Percentiles rank a stretch among this genome's conserved stretches.
Evolutionary conservation across 139 green algal species (phyloP).

Genomic region (Desmodesmus armatus): DNA sequence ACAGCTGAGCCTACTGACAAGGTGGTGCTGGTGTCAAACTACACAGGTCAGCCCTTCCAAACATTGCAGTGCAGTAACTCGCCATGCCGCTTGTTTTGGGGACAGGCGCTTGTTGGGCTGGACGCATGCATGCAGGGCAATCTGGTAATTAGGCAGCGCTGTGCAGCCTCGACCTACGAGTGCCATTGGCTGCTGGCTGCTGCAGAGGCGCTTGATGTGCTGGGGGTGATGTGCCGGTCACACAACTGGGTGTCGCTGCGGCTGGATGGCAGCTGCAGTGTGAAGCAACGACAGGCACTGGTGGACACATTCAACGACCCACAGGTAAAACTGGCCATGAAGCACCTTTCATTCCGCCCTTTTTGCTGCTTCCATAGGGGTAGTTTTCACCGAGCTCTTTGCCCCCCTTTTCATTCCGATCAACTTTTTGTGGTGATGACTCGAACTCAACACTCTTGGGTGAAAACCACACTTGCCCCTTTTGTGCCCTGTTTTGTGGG

Average conservation of each 20-base stretch:
- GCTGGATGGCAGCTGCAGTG: slow-evolving; percentile 86
- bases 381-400: no score
- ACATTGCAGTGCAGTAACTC: neutral
- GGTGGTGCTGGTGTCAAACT: slow-evolving; percentile 81
- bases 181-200: neutral
- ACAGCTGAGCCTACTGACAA: slow-evolving; percentile 64
- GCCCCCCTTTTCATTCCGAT: no score
- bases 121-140: neutral
- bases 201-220: slow-evolving; percentile 79
- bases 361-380: no score
- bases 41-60: slow-evolving; percentile 74
- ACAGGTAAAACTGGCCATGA: neutral
- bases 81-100: no score
- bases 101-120: no score
- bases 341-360: no score
- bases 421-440: no score
- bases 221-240: slow-evolving; percentile 82
- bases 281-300: slow-evolving; percentile 92
- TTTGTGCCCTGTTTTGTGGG: neutral
- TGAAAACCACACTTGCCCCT: neutral
- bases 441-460: no score
- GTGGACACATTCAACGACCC: slow-evolving; percentile 89
- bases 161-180: neutral
- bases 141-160: neutral
- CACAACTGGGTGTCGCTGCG: slow-evolving; percentile 82